Evolutionary conservation across 345 rosid genomes (phyloP).

Genomic region (Ailanthus altissimus): DNA sequence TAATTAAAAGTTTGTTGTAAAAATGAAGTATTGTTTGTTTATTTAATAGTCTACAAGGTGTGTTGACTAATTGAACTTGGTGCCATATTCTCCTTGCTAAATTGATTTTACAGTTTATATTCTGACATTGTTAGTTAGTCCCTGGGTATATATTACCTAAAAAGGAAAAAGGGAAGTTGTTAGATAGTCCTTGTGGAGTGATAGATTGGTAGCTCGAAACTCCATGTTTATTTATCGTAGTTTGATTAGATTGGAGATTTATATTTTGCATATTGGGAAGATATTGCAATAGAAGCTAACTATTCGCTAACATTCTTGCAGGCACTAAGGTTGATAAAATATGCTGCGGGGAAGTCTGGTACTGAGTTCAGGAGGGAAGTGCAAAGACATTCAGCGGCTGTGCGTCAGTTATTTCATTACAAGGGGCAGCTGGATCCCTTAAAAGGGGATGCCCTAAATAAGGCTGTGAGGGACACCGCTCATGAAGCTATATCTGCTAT

Average conservation of each 20-base stretch:
- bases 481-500: slow-evolving; percentile 81
- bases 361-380: slow-evolving; percentile 90
- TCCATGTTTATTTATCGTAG: neutral
- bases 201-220: neutral
- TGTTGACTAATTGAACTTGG: neutral
- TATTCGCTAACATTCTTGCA: slow-evolving; percentile 28
- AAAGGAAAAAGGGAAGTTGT: too few species aligned
- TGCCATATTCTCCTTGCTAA: neutral
- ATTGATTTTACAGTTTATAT: neutral
- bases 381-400: slow-evolving; percentile 84
- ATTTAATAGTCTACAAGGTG: neutral
- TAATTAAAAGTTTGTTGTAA: neutral
- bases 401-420: slow-evolving; percentile 83
- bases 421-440: slow-evolving; percentile 83
- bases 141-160: too few species aligned
- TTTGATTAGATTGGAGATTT: slow-evolving; percentile 3
- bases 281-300: slow-evolving; percentile 5
- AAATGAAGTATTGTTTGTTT: neutral
- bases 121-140: too few species aligned
- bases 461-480: slow-evolving; percentile 91
- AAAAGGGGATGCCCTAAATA: slow-evolving; percentile 93
- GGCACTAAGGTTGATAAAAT: slow-evolving; percentile 90
- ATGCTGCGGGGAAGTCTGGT: slow-evolving; percentile 86
- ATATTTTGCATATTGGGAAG: neutral
- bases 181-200: neutral